A percentile compares a stretch with the other conserved stretches of the same genome.
phyloP scores from a whole-genome alignment of 2,329 filamentous ascomycete genomes.

The Bimuria novae-zelandiae region DNA sequence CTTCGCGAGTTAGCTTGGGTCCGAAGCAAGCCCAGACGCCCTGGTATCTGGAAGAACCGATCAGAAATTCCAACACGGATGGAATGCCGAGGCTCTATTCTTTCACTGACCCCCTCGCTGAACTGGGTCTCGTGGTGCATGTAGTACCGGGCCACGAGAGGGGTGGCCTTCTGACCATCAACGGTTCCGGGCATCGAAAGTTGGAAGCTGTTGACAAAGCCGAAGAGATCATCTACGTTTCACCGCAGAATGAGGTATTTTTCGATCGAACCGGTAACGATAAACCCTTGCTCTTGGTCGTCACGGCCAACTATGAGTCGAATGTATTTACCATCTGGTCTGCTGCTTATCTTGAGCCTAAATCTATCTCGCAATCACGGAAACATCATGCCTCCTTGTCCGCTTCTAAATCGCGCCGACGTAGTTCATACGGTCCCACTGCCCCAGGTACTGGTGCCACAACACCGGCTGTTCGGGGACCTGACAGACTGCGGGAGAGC shows the following conservation, averaged over 20 bases:
- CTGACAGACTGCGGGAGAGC: constrained; percentile 74
- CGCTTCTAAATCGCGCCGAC: constrained; percentile 60
- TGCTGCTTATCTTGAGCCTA: constrained; percentile 74
- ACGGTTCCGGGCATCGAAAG: constrained; percentile 38
- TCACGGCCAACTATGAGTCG: constrained; percentile 79
- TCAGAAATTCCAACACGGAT: constrained; percentile 38
- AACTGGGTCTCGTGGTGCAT: constrained; percentile 78
- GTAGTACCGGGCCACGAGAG: constrained; percentile 36
- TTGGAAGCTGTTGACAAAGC: constrained; percentile 70
- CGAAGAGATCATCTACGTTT: constrained; percentile 85
- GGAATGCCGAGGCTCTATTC: constrained; percentile 79
- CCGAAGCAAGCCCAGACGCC: constrained; percentile 27
- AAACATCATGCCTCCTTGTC: constrained; percentile 46
- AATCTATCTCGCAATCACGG: constrained; percentile 54
- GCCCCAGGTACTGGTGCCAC: constrained; percentile 72
- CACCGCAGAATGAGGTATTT: constrained; percentile 63
- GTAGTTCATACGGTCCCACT: constrained; percentile 61
- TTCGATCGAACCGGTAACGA: constrained; percentile 51
- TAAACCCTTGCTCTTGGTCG: constrained; percentile 67
- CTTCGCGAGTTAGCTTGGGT: constrained; percentile 27
- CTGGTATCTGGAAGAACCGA: constrained; percentile 38
- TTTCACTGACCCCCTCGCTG: constrained; percentile 81
- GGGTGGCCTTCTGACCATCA: constrained; percentile 32
- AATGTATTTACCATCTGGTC: constrained; percentile 85
- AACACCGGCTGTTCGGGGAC: constrained; percentile 69